Evolutionary conservation across 176 grass and related monocot genomes (phyloP).

Genomic region (Melocanna baccifera): DNA sequence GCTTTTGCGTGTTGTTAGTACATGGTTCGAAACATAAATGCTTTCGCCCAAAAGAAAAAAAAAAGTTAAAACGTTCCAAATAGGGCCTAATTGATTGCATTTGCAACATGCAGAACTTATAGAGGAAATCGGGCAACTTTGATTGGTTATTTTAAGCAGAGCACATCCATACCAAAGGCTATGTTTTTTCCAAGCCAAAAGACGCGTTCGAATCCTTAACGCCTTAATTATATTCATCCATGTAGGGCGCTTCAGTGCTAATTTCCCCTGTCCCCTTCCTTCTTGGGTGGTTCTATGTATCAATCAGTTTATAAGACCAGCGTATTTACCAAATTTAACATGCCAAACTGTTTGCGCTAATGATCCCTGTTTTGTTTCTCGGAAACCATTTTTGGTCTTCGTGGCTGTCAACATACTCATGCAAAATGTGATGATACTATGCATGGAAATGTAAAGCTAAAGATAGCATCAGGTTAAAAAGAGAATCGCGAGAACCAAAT

Average conservation of each 20-base stretch:
- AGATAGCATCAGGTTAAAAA: neutral
- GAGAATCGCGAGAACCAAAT: neutral
- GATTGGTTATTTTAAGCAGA: neutral
- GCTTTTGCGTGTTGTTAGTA: neutral
- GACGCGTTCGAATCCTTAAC: neutral
- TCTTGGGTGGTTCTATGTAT: neutral
- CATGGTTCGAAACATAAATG: neutral
- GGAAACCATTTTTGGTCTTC: conserved; percentile 4
- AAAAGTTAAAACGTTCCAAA: too few species aligned
- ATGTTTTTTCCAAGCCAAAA: neutral
- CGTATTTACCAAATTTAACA: neutral
- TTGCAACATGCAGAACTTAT: neutral
- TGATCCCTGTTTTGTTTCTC: neutral
- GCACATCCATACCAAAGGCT: neutral
- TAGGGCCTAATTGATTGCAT: neutral
- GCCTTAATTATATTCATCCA: neutral
- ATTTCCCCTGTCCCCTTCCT: neutral
- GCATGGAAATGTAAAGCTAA: neutral
- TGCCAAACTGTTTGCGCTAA: neutral
- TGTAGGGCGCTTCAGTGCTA: neutral
- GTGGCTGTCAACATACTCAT: neutral
- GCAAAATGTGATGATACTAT: neutral
- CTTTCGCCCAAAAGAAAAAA: too few species aligned
- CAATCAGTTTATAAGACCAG: neutral
- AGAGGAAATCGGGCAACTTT: neutral